Base-by-base conservation (phyloP, 1,284 basidiomycete species). In the Tylopilus orsonianus region DNA sequence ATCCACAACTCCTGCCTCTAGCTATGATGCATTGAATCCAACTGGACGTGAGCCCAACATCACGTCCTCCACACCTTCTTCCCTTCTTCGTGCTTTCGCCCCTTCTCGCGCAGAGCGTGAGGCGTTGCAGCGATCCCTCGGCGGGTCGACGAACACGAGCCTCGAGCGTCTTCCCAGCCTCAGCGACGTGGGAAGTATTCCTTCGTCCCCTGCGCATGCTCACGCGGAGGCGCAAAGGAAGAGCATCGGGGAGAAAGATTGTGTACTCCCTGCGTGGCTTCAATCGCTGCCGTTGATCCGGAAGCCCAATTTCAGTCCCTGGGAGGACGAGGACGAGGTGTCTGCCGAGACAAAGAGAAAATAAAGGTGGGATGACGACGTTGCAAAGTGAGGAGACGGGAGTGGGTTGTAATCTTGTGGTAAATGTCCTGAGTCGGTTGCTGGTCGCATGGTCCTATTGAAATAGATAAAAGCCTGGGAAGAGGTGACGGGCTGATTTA, bases 31-130 rank as follows among this genome's bases (percentile, higher is more conserved):
- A 20, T 68, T 83, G 34, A 82, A 82, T 56, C 80, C 79, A 18
- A 81, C 75, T 34, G 76, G 82, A 19, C 66, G 77, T 20, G 69
- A 70, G 32, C 62, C 73, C 16, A 65, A 58, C 45, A 52, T 65
- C 43, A 58, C 73, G 10, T 62, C 74, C 6, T 68, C 77, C 1
- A 61, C 74, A 8, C 60, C 76, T 20, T 73, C 75, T 46, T 77
- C 77, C 36, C 67, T 86, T 24, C 74, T 88, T 55, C 85, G 84
- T 60, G 88, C 87, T 22, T 91, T 91, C 66, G 87, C 86, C 27
- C 88, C 88, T 35, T 90, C 86, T 50, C 85, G 83, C 48, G 88
- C 82, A 53, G 88, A 91, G 73, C 83, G 89, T 41, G 83, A 88
- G 68, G 87, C 76, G 42, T 74, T 91, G 35, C 81, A 86, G 56